phyloP scores from a whole-genome alignment of 257 asterid genomes.

The Leonotis leonurus region DNA sequence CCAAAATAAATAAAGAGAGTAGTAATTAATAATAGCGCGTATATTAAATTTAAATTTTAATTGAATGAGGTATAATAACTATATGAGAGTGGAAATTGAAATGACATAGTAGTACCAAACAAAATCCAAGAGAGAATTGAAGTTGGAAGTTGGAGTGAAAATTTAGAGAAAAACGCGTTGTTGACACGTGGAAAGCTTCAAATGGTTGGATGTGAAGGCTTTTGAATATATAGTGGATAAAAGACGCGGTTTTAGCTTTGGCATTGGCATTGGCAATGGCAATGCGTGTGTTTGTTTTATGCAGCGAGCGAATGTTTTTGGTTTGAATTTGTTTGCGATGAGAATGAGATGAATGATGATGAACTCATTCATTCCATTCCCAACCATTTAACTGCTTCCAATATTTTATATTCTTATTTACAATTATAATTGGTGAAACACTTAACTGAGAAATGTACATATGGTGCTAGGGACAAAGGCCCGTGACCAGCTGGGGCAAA shows the following conservation, averaged over 20 bases:
- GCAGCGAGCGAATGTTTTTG: slow-evolving; percentile 21
- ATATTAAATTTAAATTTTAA: no score
- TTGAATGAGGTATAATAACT: no score
- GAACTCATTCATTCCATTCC: not conserved
- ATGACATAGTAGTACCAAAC: no score
- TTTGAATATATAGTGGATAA: not conserved
- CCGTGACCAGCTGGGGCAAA: slow-evolving; percentile 51
- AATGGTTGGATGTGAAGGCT: slow-evolving; percentile 12
- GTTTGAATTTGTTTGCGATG: not conserved
- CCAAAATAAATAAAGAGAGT: no score
- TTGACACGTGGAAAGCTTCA: slow-evolving; percentile 21
- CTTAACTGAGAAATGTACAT: slow-evolving; percentile 27
- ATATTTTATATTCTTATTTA: not conserved
- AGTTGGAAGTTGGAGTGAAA: not conserved
- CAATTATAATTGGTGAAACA: slow-evolving; percentile 3
- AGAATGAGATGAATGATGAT: not conserved
- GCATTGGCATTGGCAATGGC: no score
- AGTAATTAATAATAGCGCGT: no score
- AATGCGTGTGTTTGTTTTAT: slow-evolving; percentile 20
- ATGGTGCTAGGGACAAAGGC: slow-evolving; percentile 36
- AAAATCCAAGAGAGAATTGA: not conserved
- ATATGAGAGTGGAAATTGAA: no score
- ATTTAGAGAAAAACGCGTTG: slow-evolving; percentile 24
- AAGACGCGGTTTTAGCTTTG: slow-evolving; percentile 30
- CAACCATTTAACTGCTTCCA: slow-evolving; percentile 13